Conservation (phyloP, 768 basidiomycete genomes). For the Amanita inopinata region DNA sequence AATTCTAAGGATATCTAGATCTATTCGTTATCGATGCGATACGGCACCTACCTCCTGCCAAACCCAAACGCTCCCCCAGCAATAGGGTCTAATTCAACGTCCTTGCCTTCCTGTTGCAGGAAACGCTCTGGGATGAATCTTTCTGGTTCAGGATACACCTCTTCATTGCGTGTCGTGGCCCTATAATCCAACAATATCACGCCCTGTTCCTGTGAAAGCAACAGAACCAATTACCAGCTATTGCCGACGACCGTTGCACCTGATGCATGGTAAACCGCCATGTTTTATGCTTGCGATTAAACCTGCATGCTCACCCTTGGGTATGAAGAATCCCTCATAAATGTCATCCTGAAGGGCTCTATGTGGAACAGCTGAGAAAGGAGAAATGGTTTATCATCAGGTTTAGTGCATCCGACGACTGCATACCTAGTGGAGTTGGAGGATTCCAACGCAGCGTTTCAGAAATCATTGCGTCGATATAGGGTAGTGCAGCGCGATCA, state of each 20-base stretch:
- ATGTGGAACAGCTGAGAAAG: constrained; percentile 24
- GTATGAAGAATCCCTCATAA: constrained; percentile 19
- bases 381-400: neutral
- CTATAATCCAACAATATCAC: constrained; percentile 14
- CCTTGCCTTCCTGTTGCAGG: constrained; percentile 20
- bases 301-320: constrained; percentile 13
- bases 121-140: constrained; percentile 49
- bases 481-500: constrained; percentile 30
- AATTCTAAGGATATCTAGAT: neutral
- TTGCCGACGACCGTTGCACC: constrained; percentile 21
- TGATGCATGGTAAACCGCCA: constrained; percentile 2
- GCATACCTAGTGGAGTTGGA: constrained; percentile 26
- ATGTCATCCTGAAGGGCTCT: constrained; percentile 22
- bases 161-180: constrained; percentile 41
- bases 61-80: constrained; percentile 22
- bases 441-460: constrained; percentile 34
- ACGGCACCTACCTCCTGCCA: constrained; percentile 19
- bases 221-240: constrained; percentile 15
- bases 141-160: constrained; percentile 40
- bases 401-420: neutral
- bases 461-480: constrained; percentile 31
- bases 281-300: neutral
- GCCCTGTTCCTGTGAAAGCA: neutral
- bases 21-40: neutral
- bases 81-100: constrained; percentile 15